Percentiles rank a stretch among this genome's conserved stretches.
Evolutionary conservation across 140 eudicot genomes (phyloP).

Genomic region (Anethum foeniculum): DNA sequence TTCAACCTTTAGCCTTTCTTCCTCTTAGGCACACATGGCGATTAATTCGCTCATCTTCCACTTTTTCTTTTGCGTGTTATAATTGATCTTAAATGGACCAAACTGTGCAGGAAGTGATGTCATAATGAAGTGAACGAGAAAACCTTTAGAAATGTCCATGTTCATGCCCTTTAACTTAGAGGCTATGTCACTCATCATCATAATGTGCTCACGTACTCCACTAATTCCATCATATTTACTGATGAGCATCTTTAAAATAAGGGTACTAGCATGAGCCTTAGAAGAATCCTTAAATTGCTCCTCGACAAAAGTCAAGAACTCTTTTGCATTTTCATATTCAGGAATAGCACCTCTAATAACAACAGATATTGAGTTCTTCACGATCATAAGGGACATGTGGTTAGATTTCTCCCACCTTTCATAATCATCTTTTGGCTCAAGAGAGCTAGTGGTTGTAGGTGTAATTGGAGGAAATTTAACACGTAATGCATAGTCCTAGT

Average conservation of each 20-base stretch:
- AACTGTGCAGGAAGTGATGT: not conserved
- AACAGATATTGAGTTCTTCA: not conserved
- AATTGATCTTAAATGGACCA: constrained; percentile 1
- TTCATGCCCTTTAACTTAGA: not conserved
- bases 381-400: not conserved
- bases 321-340: not conserved
- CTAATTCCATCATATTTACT: not conserved
- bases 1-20: not conserved
- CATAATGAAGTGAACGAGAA: not conserved
- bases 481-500: not conserved
- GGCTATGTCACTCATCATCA: constrained; percentile 1
- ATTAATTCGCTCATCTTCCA: not conserved
- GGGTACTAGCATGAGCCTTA: not conserved
- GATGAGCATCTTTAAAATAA: not conserved
- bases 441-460: not conserved
- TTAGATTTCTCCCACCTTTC: constrained; percentile 1
- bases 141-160: not conserved
- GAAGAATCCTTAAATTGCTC: not conserved
- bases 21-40: too few relatives aligned
- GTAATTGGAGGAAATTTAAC: not conserved
- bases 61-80: not conserved
- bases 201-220: not conserved
- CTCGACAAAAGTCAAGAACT: constrained; percentile 1
- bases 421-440: not conserved
- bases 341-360: not conserved